Percentiles rank a stretch among this genome's conserved stretches.
These are phyloP conservation scores for Arthrobotrys conoides DNA, from an alignment of 2,329 filamentous ascomycete species.

Conservation along the genomic window DNA sequence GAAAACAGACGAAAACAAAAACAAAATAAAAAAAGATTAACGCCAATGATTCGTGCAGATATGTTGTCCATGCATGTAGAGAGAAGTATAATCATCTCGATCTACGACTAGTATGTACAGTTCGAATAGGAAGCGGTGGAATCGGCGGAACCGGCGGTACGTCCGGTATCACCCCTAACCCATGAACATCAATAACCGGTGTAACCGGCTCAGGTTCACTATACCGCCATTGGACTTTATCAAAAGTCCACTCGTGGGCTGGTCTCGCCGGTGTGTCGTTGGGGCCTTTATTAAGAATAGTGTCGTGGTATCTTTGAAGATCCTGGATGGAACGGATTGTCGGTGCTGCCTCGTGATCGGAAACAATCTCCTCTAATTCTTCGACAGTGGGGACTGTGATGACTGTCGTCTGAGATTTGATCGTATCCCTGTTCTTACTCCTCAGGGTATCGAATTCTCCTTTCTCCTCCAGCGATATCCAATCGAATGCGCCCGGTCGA, in stretches of 20 bases:
- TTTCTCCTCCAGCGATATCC: slow-evolving; percentile 55
- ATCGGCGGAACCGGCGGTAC: slow-evolving; percentile 48
- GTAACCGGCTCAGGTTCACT: slow-evolving; percentile 46
- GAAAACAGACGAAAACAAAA: not conserved
- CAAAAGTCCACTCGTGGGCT: slow-evolving; percentile 52
- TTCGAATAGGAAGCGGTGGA: slow-evolving; percentile 33
- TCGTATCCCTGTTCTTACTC: slow-evolving; percentile 52
- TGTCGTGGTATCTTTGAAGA: slow-evolving; percentile 51
- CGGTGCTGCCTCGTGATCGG: slow-evolving; percentile 29
- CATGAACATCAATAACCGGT: slow-evolving; percentile 46
- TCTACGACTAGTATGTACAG: slow-evolving; percentile 50
- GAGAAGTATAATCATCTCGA: slow-evolving; percentile 46
- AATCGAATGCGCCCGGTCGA: slow-evolving; percentile 34
- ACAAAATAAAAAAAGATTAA: not conserved
- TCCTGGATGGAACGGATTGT: slow-evolving; percentile 51
- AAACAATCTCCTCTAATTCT: slow-evolving; percentile 54
- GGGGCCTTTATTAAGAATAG: not conserved
- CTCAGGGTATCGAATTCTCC: slow-evolving; percentile 45
- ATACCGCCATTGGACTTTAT: slow-evolving; percentile 59
- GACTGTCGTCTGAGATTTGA: slow-evolving; percentile 57
- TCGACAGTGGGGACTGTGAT: slow-evolving; percentile 54
- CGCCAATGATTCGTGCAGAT: slow-evolving; percentile 24
- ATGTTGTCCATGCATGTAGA: slow-evolving; percentile 1
- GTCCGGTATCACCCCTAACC: slow-evolving; percentile 53
- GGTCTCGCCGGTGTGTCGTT: slow-evolving; percentile 23